Conservation (phyloP, 768 basidiomycete species). For the Cystofilobasidium bisporidii region DNA sequence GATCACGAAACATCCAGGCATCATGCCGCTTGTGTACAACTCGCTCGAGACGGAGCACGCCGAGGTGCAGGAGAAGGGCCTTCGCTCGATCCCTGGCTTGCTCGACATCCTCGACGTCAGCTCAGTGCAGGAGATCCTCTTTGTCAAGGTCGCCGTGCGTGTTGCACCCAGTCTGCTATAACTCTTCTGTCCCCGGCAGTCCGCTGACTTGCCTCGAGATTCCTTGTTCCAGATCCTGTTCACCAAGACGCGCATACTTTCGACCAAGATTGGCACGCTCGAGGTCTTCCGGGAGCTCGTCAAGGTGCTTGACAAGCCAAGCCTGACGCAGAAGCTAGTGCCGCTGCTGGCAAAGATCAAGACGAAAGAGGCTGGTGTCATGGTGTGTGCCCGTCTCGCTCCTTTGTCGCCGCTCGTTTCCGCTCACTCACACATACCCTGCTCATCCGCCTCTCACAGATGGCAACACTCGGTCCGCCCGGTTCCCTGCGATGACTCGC, state of each 20-base stretch:
- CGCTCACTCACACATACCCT: too few species aligned
- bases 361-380: constrained; percentile 51
- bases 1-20: too few species aligned
- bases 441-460: too few species aligned
- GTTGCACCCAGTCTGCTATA: not conserved
- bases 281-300: constrained; percentile 40
- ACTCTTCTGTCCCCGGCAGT: too few species aligned
- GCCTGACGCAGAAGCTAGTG: constrained; percentile 84
- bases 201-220: too few species aligned
- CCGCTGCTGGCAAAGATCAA: constrained; percentile 88
- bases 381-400: not conserved
- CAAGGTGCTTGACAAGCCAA: constrained; percentile 38
- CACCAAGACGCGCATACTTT: constrained; percentile 59
- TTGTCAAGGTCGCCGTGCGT: constrained; percentile 20
- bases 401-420: not conserved
- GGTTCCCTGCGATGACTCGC: not conserved
- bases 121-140: constrained; percentile 20
- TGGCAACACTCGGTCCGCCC: not conserved
- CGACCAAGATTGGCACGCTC: constrained; percentile 34
- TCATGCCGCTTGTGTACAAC: constrained; percentile 91
- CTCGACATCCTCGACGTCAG: constrained; percentile 25
- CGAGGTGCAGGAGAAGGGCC: constrained; percentile 21
- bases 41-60: constrained; percentile 93
- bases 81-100: constrained; percentile 15
- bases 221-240: constrained; percentile 63